A percentile compares a stretch with the other conserved stretches of the same genome.
Conservation (phyloP, 768 basidiomycete genomes). For the Psilocybe cubensis region DNA sequence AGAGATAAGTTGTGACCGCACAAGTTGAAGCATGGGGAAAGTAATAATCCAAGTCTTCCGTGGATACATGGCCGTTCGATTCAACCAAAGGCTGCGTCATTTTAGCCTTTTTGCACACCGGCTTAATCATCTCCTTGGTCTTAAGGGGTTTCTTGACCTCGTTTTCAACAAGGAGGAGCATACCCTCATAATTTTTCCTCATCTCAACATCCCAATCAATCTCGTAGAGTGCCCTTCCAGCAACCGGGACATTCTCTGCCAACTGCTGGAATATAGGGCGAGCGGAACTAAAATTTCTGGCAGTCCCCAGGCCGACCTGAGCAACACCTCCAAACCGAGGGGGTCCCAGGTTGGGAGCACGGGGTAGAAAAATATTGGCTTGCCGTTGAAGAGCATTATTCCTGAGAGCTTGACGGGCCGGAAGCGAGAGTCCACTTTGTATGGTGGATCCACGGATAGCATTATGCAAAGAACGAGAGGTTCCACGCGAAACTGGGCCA, state of each 20-base stretch:
- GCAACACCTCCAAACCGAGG: constrained; percentile 47
- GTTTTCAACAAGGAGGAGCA: constrained; percentile 15
- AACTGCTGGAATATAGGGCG: constrained; percentile 82
- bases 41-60: constrained; percentile 58
- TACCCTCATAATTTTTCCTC: constrained; percentile 41
- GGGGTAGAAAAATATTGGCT: constrained; percentile 55
- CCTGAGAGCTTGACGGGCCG: constrained; percentile 52
- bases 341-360: constrained; percentile 44
- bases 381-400: constrained; percentile 43
- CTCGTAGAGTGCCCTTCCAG: constrained; percentile 73
- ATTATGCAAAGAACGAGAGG: constrained; percentile 34
- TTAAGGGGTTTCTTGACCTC: constrained; percentile 28
- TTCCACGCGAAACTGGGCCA: constrained; percentile 26
- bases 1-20: constrained; percentile 63
- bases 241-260: constrained; percentile 79
- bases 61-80: not conserved
- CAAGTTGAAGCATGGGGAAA: constrained; percentile 46
- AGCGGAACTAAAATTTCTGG: constrained; percentile 73
- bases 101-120: constrained; percentile 10
- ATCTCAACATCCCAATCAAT: constrained; percentile 68
- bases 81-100: not conserved
- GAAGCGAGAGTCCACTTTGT: constrained; percentile 58
- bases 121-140: constrained; percentile 38
- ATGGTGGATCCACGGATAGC: constrained; percentile 39
- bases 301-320: constrained; percentile 77